Conservation (phyloP, 2,329 filamentous ascomycete genomes). For the Neurospora sp. region DNA sequence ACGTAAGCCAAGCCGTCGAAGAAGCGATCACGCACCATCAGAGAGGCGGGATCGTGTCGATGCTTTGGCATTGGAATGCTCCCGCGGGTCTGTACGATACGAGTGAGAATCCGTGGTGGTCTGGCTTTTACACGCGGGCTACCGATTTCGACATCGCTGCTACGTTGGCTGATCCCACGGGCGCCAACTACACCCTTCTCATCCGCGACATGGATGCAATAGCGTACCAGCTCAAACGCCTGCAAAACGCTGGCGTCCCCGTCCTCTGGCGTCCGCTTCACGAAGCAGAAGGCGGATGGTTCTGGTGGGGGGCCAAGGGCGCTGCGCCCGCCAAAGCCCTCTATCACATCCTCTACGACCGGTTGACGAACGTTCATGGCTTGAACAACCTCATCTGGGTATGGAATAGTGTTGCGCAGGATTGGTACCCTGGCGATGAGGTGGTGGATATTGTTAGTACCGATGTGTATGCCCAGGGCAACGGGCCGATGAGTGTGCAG, state of each 20-base stretch:
- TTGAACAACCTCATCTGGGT: conserved; percentile 41
- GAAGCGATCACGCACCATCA: conserved; percentile 34
- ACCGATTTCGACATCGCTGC: conserved; percentile 36
- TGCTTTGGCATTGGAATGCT: conserved; percentile 41
- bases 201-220: conserved; percentile 39
- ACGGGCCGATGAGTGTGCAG: conserved; percentile 33
- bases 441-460: conserved; percentile 36
- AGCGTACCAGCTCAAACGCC: conserved; percentile 33
- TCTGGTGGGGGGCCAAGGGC: conserved; percentile 43
- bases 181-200: conserved; percentile 37
- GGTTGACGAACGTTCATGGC: conserved; percentile 32
- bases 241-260: conserved; percentile 33
- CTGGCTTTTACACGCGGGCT: conserved; percentile 39
- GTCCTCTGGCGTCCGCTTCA: conserved; percentile 39
- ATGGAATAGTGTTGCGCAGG: conserved; percentile 35
- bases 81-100: conserved; percentile 37
- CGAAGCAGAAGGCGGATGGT: conserved; percentile 41
- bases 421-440: conserved; percentile 38
- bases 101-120: conserved; percentile 34
- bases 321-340: conserved; percentile 35
- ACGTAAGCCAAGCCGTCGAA: conserved; percentile 31
- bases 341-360: conserved; percentile 32
- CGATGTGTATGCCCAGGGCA: conserved; percentile 34
- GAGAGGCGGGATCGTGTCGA: conserved; percentile 35
- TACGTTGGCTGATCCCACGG: conserved; percentile 30